Evolutionary conservation across 306 rosid species (phyloP), one percentile per base, ranked within the genome.

Genomic region (Fragaria ananassa): DNA sequence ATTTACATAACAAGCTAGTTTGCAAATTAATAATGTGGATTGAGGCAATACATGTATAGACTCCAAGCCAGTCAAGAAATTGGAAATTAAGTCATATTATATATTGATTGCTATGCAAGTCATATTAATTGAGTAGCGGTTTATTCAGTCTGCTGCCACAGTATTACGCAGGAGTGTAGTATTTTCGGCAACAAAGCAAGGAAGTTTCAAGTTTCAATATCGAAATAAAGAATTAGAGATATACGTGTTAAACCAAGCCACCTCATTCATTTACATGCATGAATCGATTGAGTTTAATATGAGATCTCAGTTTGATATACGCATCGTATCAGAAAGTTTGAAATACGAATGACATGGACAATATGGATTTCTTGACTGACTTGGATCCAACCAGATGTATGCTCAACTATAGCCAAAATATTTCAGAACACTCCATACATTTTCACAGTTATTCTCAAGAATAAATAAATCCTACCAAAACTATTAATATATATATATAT

Each of bases 11-110:
- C 60, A 5, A 61, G 46, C 46, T 1, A 42, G 66, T 12, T 11
- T 12, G 11, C 67, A 61, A 6, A 61, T 13, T 61, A 61, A 27
- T 60, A 4, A 27, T 9, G 39, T 10, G 37, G 65, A 60, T 15
- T 25, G 35, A 58, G 18, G 37, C 31, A 29, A 29, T 23, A 10
- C 8, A 23, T 23, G 4, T 12, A 27, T 10, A 58, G 29, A 61
- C 39, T 61, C 67, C 18, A 31, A 61, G 67, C 14, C 67, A 29
- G 67, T 61, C 67, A 29, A 61, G 67, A 61, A 61, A 29, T 14
- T 57, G 34, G 15, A 57, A 57, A 23, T 10, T 57, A 57, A 57
- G 63, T 23, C 34, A 10, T 42, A 42, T 42, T 8, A 42, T 57
- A 23, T 60, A 12, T 25, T 27, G 29, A 60, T 60, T 29, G 19